These are phyloP conservation scores for Podochytrium sp. DNA, from an alignment of 192 early-diverging fungal genomes.

Conservation along the genomic window DNA sequence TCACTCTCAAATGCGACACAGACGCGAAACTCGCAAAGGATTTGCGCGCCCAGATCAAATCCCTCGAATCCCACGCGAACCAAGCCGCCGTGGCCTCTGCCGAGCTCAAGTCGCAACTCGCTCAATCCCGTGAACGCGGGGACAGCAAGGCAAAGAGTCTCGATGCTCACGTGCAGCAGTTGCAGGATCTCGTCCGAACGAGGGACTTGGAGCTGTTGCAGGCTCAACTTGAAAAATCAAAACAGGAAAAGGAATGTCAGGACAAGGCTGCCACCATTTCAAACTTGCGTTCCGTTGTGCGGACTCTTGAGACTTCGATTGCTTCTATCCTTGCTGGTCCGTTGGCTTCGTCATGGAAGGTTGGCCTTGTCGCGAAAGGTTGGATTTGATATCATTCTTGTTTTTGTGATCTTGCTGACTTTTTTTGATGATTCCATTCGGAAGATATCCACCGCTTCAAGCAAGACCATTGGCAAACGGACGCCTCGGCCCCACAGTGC, in stretches of 20 bases:
- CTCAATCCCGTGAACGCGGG: background rate
- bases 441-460: conserved; percentile 17
- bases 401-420: background rate
- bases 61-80: conserved; percentile 8
- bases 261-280: conserved; percentile 1
- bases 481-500: background rate
- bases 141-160: background rate
- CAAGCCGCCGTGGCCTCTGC: background rate
- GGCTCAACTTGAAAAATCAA: background rate
- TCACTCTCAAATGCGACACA: background rate
- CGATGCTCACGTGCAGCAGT: conserved; percentile 3
- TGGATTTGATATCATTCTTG: background rate
- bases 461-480: conserved; percentile 12
- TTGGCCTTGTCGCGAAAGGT: conserved; percentile 26
- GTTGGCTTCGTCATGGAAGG: background rate
- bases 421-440: background rate
- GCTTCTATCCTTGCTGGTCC: background rate
- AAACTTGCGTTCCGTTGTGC: background rate
- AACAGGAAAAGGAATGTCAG: background rate
- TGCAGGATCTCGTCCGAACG: background rate
- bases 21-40: background rate
- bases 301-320: background rate
- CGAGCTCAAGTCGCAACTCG: background rate
- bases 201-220: conserved; percentile 1
- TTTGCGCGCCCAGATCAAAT: conserved; percentile 1